phyloP scores from a whole-genome alignment of 345 rosid genomes.

The Brassica juncea region DNA sequence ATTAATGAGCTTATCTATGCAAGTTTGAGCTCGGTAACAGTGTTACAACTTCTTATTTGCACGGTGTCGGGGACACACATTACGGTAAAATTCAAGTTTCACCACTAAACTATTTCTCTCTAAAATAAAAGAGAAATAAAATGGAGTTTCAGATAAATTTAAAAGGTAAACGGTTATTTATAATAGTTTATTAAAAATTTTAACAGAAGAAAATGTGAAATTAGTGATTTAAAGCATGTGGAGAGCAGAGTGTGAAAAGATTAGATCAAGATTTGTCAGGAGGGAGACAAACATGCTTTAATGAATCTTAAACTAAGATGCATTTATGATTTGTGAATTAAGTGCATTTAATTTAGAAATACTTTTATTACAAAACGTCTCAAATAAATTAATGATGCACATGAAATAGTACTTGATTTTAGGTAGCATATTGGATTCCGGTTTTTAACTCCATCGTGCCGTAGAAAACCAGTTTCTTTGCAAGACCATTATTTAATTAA shows the following conservation, averaged over 20 bases:
- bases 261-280: conserved; percentile 29
- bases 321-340: conserved; percentile 8
- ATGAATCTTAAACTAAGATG: conserved; percentile 29
- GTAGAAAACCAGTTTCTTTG: conserved; percentile 32
- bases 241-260: conserved; percentile 10
- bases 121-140: not conserved
- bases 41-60: conserved; percentile 40
- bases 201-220: conserved; percentile 7
- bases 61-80: conserved; percentile 46
- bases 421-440: conserved; percentile 30
- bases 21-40: conserved; percentile 33
- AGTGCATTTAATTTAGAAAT: not conserved
- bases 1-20: conserved; percentile 25
- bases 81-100: conserved; percentile 36
- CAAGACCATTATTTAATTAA: not conserved
- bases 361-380: not conserved
- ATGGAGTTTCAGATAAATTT: not conserved
- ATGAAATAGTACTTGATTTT: conserved; percentile 22
- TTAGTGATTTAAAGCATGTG: conserved; percentile 21
- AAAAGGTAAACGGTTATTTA: not conserved
- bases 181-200: not conserved
- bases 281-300: conserved; percentile 40
- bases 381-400: conserved; percentile 27
- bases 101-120: conserved; percentile 8
- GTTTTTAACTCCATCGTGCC: conserved; percentile 29